These are phyloP conservation scores for Pezizomycotina sp. DNA, from an alignment of 2,329 filamentous ascomycete genomes.

Conservation along the genomic window DNA sequence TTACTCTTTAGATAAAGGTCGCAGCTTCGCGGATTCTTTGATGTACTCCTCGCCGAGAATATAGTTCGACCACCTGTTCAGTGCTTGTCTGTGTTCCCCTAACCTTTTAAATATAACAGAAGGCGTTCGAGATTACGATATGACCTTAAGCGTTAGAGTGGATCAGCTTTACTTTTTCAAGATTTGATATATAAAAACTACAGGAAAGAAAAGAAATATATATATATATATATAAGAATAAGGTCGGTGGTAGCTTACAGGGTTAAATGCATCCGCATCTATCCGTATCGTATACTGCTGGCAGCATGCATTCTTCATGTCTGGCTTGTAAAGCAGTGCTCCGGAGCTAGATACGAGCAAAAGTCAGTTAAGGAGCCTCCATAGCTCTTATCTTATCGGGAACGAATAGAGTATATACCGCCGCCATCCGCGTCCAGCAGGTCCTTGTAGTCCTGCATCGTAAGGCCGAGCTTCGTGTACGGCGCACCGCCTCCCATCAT, in stretches of 20 bases:
- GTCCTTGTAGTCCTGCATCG: slow-evolving; percentile 43
- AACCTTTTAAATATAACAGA: slow-evolving; percentile 51
- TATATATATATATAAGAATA: neutral
- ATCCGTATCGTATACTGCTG: slow-evolving; percentile 65
- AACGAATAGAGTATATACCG: slow-evolving; percentile 37
- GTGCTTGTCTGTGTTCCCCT: slow-evolving; percentile 55
- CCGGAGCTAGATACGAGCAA: slow-evolving; percentile 31
- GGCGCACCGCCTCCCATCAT: slow-evolving; percentile 13
- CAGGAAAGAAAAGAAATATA: neutral
- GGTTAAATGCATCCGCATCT: slow-evolving; percentile 26
- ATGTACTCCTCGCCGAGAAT: slow-evolving; percentile 52
- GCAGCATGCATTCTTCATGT: slow-evolving; percentile 68
- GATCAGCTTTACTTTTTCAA: slow-evolving; percentile 7
- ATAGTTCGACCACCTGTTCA: slow-evolving; percentile 60
- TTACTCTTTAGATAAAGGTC: slow-evolving; percentile 53
- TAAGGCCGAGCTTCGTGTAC: slow-evolving; percentile 9
- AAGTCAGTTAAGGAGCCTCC: slow-evolving; percentile 8
- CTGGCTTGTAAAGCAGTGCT: slow-evolving; percentile 57
- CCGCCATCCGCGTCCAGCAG: slow-evolving; percentile 65
- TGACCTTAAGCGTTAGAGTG: slow-evolving; percentile 10
- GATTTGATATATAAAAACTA: neutral
- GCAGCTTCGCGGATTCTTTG: slow-evolving; percentile 44
- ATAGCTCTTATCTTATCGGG: slow-evolving; percentile 6
- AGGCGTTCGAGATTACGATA: slow-evolving; percentile 33
- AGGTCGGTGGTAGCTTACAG: slow-evolving; percentile 2